These are phyloP conservation scores for Proliferodiscus dingleyae DNA, from an alignment of 2,329 filamentous ascomycete species.

Conservation along the genomic window DNA sequence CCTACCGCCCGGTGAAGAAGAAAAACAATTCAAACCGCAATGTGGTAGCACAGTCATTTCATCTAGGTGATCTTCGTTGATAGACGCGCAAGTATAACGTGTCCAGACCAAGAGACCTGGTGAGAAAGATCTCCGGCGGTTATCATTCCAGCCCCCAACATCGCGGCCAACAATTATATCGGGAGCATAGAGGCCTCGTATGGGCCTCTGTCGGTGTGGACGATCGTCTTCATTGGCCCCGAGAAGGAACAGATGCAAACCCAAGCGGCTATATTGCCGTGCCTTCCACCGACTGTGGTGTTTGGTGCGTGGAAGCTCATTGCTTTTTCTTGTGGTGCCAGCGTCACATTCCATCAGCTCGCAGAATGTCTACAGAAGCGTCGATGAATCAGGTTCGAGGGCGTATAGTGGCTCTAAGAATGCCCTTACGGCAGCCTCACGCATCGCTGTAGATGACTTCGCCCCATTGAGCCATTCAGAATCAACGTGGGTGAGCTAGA, in stretches of 20 bases:
- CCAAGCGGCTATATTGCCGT: not conserved
- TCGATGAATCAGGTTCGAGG: not conserved
- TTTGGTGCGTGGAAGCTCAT: not conserved
- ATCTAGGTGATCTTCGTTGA: not conserved
- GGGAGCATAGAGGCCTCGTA: not conserved
- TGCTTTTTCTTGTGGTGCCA: not conserved
- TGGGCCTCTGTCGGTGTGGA: not conserved
- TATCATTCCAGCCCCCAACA: not conserved
- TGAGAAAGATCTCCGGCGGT: not conserved
- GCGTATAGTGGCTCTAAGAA: not conserved
- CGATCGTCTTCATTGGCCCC: not conserved
- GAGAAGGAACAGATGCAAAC: not conserved
- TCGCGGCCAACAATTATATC: slow-evolving; percentile 1
- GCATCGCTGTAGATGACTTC: not conserved
- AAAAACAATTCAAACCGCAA: not conserved
- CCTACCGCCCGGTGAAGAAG: not conserved
- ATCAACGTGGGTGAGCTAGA: slow-evolving; percentile 3
- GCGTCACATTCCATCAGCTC: not conserved
- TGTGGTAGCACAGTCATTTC: not conserved
- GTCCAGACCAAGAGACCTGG: not conserved
- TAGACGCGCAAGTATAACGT: not conserved
- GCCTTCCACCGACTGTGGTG: not conserved
- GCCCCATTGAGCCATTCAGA: not conserved
- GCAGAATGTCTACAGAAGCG: not conserved
- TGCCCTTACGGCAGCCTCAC: slow-evolving; percentile 11